Conservation (phyloP, 108 stramenopile genomes). For the Skeletonema potamos region DNA sequence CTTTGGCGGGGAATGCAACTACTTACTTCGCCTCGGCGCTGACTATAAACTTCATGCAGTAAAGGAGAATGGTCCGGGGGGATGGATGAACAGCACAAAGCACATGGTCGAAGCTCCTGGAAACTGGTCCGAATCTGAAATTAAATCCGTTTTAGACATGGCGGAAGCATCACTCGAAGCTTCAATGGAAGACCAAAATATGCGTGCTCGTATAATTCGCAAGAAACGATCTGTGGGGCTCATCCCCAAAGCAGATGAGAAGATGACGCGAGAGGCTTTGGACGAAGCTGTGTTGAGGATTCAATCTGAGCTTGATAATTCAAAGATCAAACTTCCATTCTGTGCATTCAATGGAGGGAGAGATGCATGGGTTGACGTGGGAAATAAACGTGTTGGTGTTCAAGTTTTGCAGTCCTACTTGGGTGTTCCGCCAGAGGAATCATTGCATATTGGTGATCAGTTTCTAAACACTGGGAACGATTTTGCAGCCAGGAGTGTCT, state of each 20-base stretch:
- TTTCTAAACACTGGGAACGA: constrained; percentile 94
- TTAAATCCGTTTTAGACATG: constrained; percentile 68
- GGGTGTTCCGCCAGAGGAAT: constrained; percentile 66
- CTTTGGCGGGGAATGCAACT: constrained; percentile 95
- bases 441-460: constrained; percentile 92
- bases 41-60: constrained; percentile 81
- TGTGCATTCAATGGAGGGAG: constrained; percentile 94
- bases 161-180: constrained; percentile 61
- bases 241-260: constrained; percentile 59
- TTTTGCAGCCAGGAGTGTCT: constrained; percentile 79
- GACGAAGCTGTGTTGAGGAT: constrained; percentile 87
- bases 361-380: constrained; percentile 93
- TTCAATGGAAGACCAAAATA: constrained; percentile 62
- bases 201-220: constrained; percentile 77
- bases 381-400: constrained; percentile 93
- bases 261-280: constrained; percentile 82
- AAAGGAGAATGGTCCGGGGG: constrained; percentile 77
- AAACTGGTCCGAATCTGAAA: constrained; percentile 77
- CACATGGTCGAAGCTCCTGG: constrained; percentile 69
- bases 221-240: constrained; percentile 89
- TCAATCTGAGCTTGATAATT: constrained; percentile 64
- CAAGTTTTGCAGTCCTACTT: constrained; percentile 76
- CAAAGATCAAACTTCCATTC: constrained; percentile 65
- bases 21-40: constrained; percentile 65
- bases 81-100: constrained; percentile 83